A percentile compares a stretch with the other conserved stretches of the same genome.
These are phyloP conservation scores for Xylariaceae sp. DNA, from an alignment of 2,329 filamentous ascomycete species.

Conservation along the genomic window DNA sequence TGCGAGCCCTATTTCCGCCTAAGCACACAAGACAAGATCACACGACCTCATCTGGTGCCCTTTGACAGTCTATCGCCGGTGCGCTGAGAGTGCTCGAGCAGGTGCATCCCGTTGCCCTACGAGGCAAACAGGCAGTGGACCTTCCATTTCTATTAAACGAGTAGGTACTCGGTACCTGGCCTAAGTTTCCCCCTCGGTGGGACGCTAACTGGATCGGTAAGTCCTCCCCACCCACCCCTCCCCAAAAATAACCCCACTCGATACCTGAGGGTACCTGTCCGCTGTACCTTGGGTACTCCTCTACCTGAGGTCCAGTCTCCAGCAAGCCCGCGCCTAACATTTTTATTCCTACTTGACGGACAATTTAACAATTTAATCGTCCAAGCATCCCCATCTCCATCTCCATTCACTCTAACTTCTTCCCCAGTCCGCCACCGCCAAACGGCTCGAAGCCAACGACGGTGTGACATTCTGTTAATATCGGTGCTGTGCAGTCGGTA, in stretches of 20 bases:
- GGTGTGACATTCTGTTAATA: slow-evolving; percentile 6
- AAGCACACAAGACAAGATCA: too few relatives aligned
- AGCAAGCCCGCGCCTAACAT: too few relatives aligned
- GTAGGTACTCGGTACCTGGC: not conserved
- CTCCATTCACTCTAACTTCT: slow-evolving; percentile 13
- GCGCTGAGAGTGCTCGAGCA: too few relatives aligned
- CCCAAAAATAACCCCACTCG: not conserved
- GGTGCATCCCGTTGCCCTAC: too few relatives aligned
- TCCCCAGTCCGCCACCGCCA: slow-evolving; percentile 16
- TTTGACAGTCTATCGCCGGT: too few relatives aligned
- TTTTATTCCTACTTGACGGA: not conserved
- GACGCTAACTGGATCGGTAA: not conserved
- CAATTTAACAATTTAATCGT: slow-evolving; percentile 15
- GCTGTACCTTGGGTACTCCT: not conserved
- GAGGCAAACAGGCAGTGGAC: too few relatives aligned
- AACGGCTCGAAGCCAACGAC: slow-evolving; percentile 12
- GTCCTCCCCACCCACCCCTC: not conserved
- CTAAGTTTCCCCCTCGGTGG: not conserved
- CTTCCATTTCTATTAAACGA: too few relatives aligned
- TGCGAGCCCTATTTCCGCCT: too few relatives aligned
- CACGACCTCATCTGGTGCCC: too few relatives aligned
- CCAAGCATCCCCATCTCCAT: slow-evolving; percentile 21
- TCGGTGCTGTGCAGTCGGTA: slow-evolving; percentile 3
- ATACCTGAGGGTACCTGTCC: not conserved
- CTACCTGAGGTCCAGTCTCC: not conserved